Percentiles rank a stretch among this genome's conserved stretches.
These are phyloP conservation scores for Boletus huronensis DNA, from an alignment of 768 basidiomycete species.

Conservation along the genomic window DNA sequence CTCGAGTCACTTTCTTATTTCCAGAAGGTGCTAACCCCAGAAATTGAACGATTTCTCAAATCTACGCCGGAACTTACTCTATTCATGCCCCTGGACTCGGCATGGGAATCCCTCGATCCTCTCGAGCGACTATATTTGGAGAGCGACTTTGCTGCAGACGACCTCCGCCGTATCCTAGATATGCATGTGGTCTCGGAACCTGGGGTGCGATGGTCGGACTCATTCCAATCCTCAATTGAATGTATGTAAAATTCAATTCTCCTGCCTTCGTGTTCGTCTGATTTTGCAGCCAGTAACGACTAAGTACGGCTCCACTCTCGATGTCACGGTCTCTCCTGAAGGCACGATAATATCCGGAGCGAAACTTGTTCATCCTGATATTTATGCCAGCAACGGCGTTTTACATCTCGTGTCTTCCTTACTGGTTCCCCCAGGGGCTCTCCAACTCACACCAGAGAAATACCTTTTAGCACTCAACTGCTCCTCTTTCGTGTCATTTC, in stretches of 20 bases:
- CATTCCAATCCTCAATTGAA: slow-evolving; percentile 49
- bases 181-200: slow-evolving; percentile 67
- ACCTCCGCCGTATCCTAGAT: slow-evolving; percentile 71
- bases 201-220: slow-evolving; percentile 64
- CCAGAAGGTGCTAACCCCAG: slow-evolving; percentile 61
- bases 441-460: slow-evolving; percentile 90
- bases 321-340: slow-evolving; percentile 51
- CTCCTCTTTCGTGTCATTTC: slow-evolving; percentile 81
- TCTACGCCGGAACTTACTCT: slow-evolving; percentile 73
- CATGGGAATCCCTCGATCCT: slow-evolving; percentile 73
- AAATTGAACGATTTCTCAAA: slow-evolving; percentile 55
- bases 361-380: slow-evolving; percentile 67
- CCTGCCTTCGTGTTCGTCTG: slow-evolving; percentile 6
- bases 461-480: slow-evolving; percentile 91
- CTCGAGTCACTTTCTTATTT: slow-evolving; percentile 71
- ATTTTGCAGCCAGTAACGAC: slow-evolving; percentile 56
- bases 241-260: slow-evolving; percentile 40
- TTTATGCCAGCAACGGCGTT: slow-evolving; percentile 94
- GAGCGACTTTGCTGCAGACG: slow-evolving; percentile 80
- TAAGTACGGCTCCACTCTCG: slow-evolving; percentile 61
- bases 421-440: slow-evolving; percentile 69
- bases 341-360: slow-evolving; percentile 57
- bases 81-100: slow-evolving; percentile 83
- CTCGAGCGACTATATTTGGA: slow-evolving; percentile 87
- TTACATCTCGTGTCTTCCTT: slow-evolving; percentile 85